Evolutionary conservation across 164 flowering plant genomes (phyloP).

Genomic region (Vitis amurensis): DNA sequence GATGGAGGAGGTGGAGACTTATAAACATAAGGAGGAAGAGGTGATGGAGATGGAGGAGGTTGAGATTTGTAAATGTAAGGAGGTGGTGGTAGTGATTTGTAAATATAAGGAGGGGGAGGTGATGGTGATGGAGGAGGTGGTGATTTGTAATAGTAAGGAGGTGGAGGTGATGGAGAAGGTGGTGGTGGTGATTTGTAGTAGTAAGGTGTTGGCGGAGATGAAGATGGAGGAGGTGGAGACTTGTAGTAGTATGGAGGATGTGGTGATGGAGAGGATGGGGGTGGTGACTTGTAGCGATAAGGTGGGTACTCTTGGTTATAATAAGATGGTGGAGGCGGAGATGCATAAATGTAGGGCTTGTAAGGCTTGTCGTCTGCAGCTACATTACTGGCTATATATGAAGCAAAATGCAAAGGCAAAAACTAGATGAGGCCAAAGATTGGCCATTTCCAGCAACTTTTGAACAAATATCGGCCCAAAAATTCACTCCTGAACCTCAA

Average conservation of each 20-base stretch:
- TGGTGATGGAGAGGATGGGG: background rate
- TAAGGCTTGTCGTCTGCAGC: constrained; percentile 3
- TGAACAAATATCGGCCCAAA: too few relatives aligned
- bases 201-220: constrained; percentile 4
- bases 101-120: constrained; percentile 14
- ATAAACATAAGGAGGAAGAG: constrained; percentile 3
- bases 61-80: constrained; percentile 4
- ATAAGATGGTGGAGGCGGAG: constrained; percentile 2
- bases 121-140: background rate
- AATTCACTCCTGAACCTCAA: too few relatives aligned
- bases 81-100: constrained; percentile 17
- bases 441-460: background rate
- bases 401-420: constrained; percentile 7
- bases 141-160: background rate
- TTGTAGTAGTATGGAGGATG: too few relatives aligned
- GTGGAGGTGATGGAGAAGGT: background rate
- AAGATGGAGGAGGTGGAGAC: constrained; percentile 1
- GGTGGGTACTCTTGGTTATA: too few relatives aligned
- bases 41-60: background rate
- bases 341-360: background rate
- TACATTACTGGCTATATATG: background rate
- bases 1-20: background rate
- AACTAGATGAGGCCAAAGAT: background rate
- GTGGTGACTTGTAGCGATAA: background rate
- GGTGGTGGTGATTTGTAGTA: constrained; percentile 10